Evolutionary conservation across 2,329 filamentous ascomycete species (phyloP), one percentile per base, ranked within the genome.

Genomic region (Fusarium circinatum): DNA sequence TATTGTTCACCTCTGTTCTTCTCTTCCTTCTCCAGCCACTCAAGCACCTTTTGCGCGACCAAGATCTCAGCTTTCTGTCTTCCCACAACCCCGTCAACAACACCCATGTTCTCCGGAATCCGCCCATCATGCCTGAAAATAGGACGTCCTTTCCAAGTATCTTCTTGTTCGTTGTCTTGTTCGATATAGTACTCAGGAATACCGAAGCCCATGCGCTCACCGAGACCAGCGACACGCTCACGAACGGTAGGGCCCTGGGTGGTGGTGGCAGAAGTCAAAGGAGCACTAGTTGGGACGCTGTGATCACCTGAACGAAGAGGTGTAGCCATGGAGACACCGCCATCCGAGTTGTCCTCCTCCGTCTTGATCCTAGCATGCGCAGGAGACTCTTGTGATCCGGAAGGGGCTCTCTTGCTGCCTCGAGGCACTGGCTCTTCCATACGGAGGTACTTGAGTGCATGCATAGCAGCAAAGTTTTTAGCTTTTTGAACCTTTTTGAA

Each of bases 401-500:
- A 38, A 15, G 63, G 51, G 20, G 64, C 56, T 12, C 63, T 66
- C 54, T 66, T 66, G 30, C 56, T 65, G 18, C 39, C 56, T 52
- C 59, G 67, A 20, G 57, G 59, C 34, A 61, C 59, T 20, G 64
- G 45, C 8, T 48, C 47, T 15, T 49, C 11, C 22, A 38, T 34
- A 38, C 57, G 52, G 54, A 63, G 65, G 30, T 65, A 60, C 14
- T 36, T 65, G 47, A 64, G 65, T 12, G 87, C 87, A 18, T 82
- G 83, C 73, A 84, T 84, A 28, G 88, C 87, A 2, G 88, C 88
- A 70, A 86, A 88, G 68, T 85, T 82, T 78, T 87, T 89, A 30
- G 89, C 87, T 41, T 85, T 78, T 80, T 87, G 89, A 73, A 89
- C 89, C 32, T 76, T 81, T 17, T 78, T 64, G 59, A 89, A 89